phyloP scores from a whole-genome alignment of 2,329 filamentous ascomycete genomes.

The Magnaporthiopsis rhizophila region DNA sequence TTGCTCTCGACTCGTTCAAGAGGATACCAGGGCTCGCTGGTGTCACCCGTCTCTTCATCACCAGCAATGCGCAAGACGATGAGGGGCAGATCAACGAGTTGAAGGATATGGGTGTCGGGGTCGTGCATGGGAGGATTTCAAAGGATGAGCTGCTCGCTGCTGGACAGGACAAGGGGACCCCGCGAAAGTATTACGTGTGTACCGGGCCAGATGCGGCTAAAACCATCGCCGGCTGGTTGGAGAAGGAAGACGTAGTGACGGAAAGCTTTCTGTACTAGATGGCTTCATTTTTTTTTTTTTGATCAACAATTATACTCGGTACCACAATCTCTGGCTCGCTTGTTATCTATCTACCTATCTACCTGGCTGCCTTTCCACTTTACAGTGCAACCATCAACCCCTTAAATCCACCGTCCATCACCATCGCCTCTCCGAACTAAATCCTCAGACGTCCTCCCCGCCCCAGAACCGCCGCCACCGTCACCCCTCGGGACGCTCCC shows the following conservation, averaged over 20 bases:
- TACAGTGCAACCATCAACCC: background rate
- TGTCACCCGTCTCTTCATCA: constrained; percentile 57
- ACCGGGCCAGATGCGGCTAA: constrained; percentile 34
- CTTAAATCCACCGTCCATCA: background rate
- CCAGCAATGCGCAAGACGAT: constrained; percentile 29
- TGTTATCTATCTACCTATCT: no score
- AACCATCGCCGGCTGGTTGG: constrained; percentile 41
- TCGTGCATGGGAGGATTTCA: constrained; percentile 30
- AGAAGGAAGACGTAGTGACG: constrained; percentile 43
- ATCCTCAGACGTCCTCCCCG: background rate
- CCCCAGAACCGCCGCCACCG: background rate
- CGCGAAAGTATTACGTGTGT: constrained; percentile 42
- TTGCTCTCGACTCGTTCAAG: constrained; percentile 53
- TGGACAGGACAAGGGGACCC: constrained; percentile 22
- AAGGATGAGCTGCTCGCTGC: constrained; percentile 31
- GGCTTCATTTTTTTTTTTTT: no score
- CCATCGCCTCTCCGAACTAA: background rate
- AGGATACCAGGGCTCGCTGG: constrained; percentile 41
- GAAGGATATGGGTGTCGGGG: constrained; percentile 24
- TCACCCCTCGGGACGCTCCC: no score
- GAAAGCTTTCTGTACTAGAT: constrained; percentile 55
- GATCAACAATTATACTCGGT: no score
- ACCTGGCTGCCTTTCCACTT: no score
- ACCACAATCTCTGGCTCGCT: no score
- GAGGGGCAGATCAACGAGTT: constrained; percentile 26